Percentiles rank a stretch among this genome's conserved stretches.
Conservation (phyloP, 1,139 yeast genomes). For the Pneumocystis canis region DNA sequence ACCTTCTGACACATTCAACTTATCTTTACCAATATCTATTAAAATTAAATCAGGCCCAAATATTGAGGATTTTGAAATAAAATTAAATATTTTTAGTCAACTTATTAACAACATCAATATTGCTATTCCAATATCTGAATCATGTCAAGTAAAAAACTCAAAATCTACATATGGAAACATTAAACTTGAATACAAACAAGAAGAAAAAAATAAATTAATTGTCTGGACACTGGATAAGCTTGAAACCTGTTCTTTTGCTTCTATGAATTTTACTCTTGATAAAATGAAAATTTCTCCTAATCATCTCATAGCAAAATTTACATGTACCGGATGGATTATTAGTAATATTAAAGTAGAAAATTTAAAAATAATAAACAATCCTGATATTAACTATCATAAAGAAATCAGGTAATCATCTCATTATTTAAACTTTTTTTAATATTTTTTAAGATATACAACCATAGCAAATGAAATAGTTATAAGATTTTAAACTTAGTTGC, state of each 20-base stretch:
- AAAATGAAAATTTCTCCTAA: background rate
- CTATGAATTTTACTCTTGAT: background rate
- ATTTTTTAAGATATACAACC: background rate
- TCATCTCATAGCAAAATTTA: conserved; percentile 3
- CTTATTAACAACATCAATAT: conserved; percentile 1
- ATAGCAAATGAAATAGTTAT: background rate
- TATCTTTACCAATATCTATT: conserved; percentile 3
- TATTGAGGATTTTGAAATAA: conserved; percentile 3
- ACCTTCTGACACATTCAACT: background rate
- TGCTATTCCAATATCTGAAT: conserved; percentile 2
- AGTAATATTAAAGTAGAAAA: conserved; percentile 1
- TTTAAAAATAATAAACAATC: background rate
- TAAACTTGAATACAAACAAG: background rate
- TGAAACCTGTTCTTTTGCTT: background rate
- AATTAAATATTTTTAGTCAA: background rate
- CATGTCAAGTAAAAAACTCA: background rate
- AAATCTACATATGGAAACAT: background rate
- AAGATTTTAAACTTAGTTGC: background rate
- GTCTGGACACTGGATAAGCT: background rate
- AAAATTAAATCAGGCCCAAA: background rate
- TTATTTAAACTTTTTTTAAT: background rate
- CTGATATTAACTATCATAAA: conserved; percentile 2
- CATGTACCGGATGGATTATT: background rate
- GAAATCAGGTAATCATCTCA: conserved; percentile 4
- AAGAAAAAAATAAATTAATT: conserved; percentile 3